Evolutionary conservation across 345 rosid genomes (phyloP).

Genomic region (Eucalyptus tenuipes): DNA sequence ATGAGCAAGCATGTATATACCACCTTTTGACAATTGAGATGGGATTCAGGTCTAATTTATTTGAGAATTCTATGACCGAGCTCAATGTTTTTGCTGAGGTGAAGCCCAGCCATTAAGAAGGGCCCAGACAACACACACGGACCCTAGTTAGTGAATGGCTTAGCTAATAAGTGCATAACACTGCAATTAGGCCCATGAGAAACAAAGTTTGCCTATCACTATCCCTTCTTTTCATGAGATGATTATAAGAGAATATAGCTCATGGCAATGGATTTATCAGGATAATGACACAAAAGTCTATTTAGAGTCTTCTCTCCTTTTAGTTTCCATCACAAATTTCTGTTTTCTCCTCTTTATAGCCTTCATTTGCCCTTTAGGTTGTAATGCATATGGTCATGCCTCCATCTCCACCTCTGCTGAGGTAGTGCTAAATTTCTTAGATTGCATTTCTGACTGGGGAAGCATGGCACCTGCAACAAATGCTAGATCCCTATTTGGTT

Average conservation of each 20-base stretch:
- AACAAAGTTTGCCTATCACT: not conserved
- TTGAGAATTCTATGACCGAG: not conserved
- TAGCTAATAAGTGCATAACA: not conserved
- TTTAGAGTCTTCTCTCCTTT: not conserved
- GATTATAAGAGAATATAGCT: not conserved
- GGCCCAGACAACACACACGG: not conserved
- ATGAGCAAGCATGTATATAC: not conserved
- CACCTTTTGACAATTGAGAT: not conserved
- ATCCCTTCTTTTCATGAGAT: not conserved
- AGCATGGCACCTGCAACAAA: not conserved
- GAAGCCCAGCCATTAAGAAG: not conserved
- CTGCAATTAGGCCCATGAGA: not conserved
- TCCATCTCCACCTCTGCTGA: not conserved
- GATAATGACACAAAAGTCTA: not conserved
- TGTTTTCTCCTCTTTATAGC: not conserved
- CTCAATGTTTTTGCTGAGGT: not conserved
- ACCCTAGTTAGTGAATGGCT: not conserved
- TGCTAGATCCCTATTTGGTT: not conserved
- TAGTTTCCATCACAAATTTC: not conserved
- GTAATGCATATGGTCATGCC: not conserved
- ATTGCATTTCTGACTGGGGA: not conserved
- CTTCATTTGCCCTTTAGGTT: not conserved
- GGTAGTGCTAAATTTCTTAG: not conserved
- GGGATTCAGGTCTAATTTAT: not conserved
- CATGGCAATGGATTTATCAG: not conserved